phyloP scores from a whole-genome alignment of 768 basidiomycete genomes.

The Termitomyces sp. region DNA sequence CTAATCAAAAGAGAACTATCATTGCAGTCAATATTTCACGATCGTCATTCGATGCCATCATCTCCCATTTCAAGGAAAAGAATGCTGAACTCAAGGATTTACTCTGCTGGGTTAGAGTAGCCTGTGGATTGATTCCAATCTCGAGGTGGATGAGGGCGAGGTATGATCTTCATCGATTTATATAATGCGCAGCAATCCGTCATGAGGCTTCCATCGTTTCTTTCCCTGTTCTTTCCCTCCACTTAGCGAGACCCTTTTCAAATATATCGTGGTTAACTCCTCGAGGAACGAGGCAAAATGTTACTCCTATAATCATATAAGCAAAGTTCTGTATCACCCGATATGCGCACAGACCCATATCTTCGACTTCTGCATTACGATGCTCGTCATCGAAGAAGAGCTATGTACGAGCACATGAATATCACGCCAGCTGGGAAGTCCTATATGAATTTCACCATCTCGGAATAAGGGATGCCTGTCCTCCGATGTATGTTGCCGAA shows the following conservation, averaged over 20 bases:
- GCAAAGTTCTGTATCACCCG: not conserved
- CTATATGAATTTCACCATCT: slow-evolving; percentile 51
- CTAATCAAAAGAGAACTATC: not conserved
- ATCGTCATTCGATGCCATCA: not conserved
- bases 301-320: slow-evolving; percentile 52
- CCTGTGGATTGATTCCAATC: no score
- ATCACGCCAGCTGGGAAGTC: not conserved
- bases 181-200: not conserved
- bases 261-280: slow-evolving; percentile 61
- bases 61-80: not conserved
- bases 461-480: slow-evolving; percentile 71
- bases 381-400: slow-evolving; percentile 71
- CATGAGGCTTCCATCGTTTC: slow-evolving; percentile 16
- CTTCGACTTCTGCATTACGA: slow-evolving; percentile 57
- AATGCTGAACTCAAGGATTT: not conserved
- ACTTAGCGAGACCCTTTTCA: slow-evolving; percentile 63
- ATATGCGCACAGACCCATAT: slow-evolving; percentile 35
- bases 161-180: not conserved
- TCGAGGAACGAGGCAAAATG: slow-evolving; percentile 63
- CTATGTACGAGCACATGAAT: slow-evolving; percentile 19
- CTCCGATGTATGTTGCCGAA: slow-evolving; percentile 68
- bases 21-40: not conserved
- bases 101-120: not conserved
- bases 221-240: slow-evolving; percentile 45
- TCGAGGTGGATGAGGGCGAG: not conserved